Percentiles rank a stretch among this genome's conserved stretches.
phyloP scores from a whole-genome alignment of 495 filamentous ascomycete species.

The Aspergillus kassunensis region DNA sequence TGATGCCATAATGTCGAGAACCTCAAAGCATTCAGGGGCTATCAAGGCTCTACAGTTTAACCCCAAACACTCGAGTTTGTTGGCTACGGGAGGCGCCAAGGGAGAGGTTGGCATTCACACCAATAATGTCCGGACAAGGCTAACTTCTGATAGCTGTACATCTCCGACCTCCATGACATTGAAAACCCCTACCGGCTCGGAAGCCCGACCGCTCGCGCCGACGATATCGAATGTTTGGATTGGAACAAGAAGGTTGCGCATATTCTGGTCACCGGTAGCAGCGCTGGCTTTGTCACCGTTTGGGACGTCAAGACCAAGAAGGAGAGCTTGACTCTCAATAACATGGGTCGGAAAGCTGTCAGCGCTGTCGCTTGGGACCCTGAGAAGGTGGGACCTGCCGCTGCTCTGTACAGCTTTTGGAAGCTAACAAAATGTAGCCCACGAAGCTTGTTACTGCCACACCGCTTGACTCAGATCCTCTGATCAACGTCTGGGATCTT shows the following conservation, averaged over 20 bases:
- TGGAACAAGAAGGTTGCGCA: conserved; percentile 99
- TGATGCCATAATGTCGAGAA: conserved; percentile 77
- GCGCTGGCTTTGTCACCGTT: conserved; percentile 92
- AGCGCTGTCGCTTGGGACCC: conserved; percentile 98
- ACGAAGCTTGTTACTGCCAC: conserved; percentile 92
- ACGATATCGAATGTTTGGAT: conserved; percentile 91
- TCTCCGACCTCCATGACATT: conserved; percentile 89
- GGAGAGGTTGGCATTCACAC: conserved; percentile 63
- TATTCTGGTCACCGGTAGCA: conserved; percentile 92
- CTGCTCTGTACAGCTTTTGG: background rate
- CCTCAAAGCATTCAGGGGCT: conserved; percentile 87
- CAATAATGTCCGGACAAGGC: background rate
- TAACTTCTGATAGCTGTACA: conserved; percentile 57
- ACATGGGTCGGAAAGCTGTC: conserved; percentile 84
- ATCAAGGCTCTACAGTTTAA: conserved; percentile 98
- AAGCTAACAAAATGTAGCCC: conserved; percentile 41
- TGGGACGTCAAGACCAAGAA: conserved; percentile 99
- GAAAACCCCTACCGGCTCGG: conserved; percentile 84
- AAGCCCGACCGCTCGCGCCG: conserved; percentile 77
- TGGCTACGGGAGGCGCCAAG: conserved; percentile 89
- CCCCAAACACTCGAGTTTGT: conserved; percentile 82
- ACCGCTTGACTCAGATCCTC: conserved; percentile 83
- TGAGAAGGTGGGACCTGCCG: conserved; percentile 51
- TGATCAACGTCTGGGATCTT: conserved; percentile 91
- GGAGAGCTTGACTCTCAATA: conserved; percentile 92